These are phyloP conservation scores for Alnus rubra DNA, from an alignment of 306 rosid genomes.

Conservation along the genomic window DNA sequence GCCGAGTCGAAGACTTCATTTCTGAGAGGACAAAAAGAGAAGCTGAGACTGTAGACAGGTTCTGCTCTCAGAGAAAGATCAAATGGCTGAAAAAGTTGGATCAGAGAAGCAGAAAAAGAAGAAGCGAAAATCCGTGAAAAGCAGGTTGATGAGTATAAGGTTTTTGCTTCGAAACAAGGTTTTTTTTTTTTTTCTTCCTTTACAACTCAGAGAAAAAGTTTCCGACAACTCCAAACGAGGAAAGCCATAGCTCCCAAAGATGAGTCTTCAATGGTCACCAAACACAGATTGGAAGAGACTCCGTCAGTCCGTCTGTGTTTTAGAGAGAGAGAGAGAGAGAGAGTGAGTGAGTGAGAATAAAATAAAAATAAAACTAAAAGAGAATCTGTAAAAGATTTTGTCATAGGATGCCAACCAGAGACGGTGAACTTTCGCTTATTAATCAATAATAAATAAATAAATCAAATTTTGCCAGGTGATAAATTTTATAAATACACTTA, in stretches of 20 bases:
- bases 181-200: background rate
- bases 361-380: background rate
- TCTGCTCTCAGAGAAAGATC: conserved; percentile 19
- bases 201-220: conserved; percentile 31
- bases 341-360: background rate
- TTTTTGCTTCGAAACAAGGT: conserved; percentile 23
- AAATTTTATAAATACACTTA: too few relatives aligned
- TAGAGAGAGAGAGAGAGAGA: conserved; percentile 1
- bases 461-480: background rate
- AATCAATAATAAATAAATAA: background rate
- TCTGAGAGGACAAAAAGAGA: conserved; percentile 7
- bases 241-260: conserved; percentile 36
- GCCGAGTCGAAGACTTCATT: conserved; percentile 72
- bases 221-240: conserved; percentile 31
- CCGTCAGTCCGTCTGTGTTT: background rate
- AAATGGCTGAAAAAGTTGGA: conserved; percentile 37
- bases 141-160: conserved; percentile 18
- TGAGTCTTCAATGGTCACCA: conserved; percentile 40
- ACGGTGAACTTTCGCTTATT: background rate
- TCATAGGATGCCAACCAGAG: conserved; percentile 12
- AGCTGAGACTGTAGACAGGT: conserved; percentile 17
- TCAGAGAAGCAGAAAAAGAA: conserved; percentile 21
- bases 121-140: conserved; percentile 10
- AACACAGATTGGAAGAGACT: conserved; percentile 9
- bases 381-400: background rate